Base-by-base conservation (phyloP, 768 basidiomycete species). In the Leccinum olivaceopallidum region DNA sequence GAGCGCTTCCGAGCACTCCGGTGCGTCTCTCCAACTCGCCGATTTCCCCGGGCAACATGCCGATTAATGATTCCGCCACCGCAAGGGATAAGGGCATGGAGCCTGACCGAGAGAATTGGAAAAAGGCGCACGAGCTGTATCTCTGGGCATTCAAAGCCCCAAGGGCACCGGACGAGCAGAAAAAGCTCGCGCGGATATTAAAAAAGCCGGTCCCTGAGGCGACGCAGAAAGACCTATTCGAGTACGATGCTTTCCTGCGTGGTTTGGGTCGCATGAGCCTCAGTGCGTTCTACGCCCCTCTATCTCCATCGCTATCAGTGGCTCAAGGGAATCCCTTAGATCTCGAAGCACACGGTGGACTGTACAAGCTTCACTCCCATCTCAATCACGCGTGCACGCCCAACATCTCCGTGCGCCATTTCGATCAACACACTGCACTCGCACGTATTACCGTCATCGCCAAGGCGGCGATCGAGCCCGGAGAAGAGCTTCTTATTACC, bases 361-460 rank as follows among this genome's bases (percentile, higher is more conserved):
- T 96, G 10, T 96, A 95, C 75, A 83, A 81, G 22, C 81, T 95
- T 5, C 93, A 95, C 71, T 89, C 93, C 2, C 91, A 95, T 65
- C 73, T 95, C 32, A 97, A 96, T 73, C 94, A 97, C 72, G 82
- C 82, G 7, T 97, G 94, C 73, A 72, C 77, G 18, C 92, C 94
- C 0, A 95, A 93, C 72, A 66, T 87, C 53, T 89, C 91, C 18
- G 86, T 90, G 16, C 85, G 89, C 2, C 93, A 93, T 69, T 75
- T 92, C 59, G 87, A 91, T 71, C 82, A 80, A 63, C 84, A 83
- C 54, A 84, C 79, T 2, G 81, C 88, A 2, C 86, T 92, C 57
- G 80, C 87, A 7, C 84, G 91, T 39, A 89, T 96, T 69, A 86
- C 89, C 0, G 70, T 93, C 26, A 72, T 91, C n/a, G 89, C 94